Evolutionary conservation across 2,329 filamentous ascomycete species (phyloP).

Genomic region (Aspergillus quadrilineatus): DNA sequence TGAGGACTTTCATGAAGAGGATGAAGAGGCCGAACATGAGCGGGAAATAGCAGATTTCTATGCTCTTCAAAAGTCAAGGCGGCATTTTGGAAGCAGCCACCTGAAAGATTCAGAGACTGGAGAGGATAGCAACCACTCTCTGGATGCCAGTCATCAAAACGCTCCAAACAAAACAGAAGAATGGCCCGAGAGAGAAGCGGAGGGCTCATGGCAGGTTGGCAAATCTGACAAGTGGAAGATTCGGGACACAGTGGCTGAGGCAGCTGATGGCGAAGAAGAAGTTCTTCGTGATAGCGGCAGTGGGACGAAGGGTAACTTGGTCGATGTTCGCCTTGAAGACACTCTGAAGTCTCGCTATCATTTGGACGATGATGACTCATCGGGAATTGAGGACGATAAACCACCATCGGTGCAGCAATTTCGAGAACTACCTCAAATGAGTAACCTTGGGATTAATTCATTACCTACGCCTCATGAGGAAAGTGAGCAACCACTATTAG

Average conservation of each 20-base stretch:
- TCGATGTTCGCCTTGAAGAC: slow-evolving; percentile 80
- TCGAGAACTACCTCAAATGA: slow-evolving; percentile 45
- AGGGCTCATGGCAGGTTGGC: slow-evolving; percentile 58
- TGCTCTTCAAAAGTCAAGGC: slow-evolving; percentile 82
- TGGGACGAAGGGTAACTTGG: slow-evolving; percentile 67
- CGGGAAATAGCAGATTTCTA: slow-evolving; percentile 92
- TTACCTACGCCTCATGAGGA: slow-evolving; percentile 52
- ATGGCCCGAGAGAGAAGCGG: slow-evolving; percentile 51
- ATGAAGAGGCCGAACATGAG: slow-evolving; percentile 87
- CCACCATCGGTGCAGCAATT: slow-evolving; percentile 58
- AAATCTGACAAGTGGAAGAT: slow-evolving; percentile 43
- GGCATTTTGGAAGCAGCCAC: slow-evolving; percentile 81
- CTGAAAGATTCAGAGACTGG: slow-evolving; percentile 84
- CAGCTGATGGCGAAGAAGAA: slow-evolving; percentile 39
- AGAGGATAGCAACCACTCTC: slow-evolving; percentile 61
- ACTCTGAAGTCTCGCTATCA: slow-evolving; percentile 51
- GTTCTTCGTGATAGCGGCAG: slow-evolving; percentile 38
- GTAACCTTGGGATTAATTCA: slow-evolving; percentile 40
- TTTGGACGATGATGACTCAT: slow-evolving; percentile 38
- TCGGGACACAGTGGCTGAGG: slow-evolving; percentile 35
- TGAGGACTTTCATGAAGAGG: slow-evolving; percentile 87
- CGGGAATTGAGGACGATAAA: slow-evolving; percentile 47
- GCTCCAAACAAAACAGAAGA: slow-evolving; percentile 39
- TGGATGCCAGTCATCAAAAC: slow-evolving; percentile 52
- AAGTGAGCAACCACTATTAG: slow-evolving; percentile 50